Conservation (phyloP, 352 stramenopile species). For the Globisporangium alternatum region DNA sequence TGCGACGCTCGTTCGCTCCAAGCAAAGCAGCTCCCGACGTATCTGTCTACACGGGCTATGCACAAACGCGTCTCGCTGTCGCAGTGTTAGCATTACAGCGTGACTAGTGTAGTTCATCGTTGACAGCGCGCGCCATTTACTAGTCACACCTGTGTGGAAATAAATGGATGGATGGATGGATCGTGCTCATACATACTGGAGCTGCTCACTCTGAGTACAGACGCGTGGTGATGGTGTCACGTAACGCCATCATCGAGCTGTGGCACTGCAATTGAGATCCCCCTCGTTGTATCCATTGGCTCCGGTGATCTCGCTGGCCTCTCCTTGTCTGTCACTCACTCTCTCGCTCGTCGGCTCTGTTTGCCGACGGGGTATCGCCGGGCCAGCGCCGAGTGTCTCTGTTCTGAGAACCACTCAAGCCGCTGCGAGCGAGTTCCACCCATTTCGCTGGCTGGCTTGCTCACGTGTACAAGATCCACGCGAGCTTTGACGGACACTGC, state of each 20-base stretch:
- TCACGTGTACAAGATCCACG: background rate
- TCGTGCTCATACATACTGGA: background rate
- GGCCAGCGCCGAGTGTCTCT: background rate
- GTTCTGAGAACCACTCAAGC: conserved; percentile 13
- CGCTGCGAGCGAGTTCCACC: conserved; percentile 8
- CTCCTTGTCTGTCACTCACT: background rate
- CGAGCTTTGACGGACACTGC: background rate
- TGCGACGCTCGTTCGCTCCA: too few species aligned
- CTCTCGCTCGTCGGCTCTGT: background rate
- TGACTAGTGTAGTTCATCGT: background rate
- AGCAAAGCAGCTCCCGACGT: background rate
- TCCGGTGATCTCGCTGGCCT: background rate
- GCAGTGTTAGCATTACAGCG: background rate
- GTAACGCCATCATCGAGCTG: background rate
- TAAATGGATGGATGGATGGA: background rate
- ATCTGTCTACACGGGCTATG: background rate
- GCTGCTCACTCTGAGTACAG: conserved; percentile 1
- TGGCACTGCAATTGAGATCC: background rate
- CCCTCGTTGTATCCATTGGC: background rate
- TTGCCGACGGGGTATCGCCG: conserved; percentile 6
- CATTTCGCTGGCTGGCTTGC: conserved; percentile 1
- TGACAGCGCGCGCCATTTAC: background rate
- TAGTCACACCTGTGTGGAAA: background rate
- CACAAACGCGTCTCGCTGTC: background rate
- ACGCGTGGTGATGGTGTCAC: background rate